Base-by-base conservation (phyloP, 306 rosid species). In the Heteromeles arbutifolia region DNA sequence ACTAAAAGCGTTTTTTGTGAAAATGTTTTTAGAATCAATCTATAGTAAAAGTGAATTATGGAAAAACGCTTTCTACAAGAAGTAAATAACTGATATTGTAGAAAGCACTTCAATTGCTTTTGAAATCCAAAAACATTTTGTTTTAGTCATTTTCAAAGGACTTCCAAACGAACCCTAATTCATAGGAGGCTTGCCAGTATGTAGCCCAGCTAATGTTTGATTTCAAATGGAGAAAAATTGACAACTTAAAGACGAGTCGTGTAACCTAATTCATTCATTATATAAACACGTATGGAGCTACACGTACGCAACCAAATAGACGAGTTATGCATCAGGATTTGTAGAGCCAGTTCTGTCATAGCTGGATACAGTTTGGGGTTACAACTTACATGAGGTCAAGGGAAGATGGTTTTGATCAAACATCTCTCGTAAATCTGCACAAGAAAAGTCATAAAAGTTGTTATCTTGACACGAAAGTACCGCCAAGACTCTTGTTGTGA, bases 101-200 rank as follows among this genome's bases (percentile, higher is more conserved):
- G 0, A 34, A 32, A 34, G 2, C 50, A 44, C 50, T 43, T 11
- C 48, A 43, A 44, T 34, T 34, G 39, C 39, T 4, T 44, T 44
- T 44, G 4, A 6, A 45, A 13, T 2, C 0, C 0, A 45, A 13
- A 45, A 13, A 45, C 0, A 13, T 3, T 45, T 45, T 4, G 0
- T 45, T 4, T 44, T 2, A 4, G 0, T 44, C 1, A 44, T 44
- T 44, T 44, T 1, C 0, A 44, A 44, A 44, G 0, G 4, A 4
- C 2, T 13, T 4, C 18, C 18, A 13, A 45, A 0, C 2, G 2
- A 45, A 15, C 14, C 6, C 14, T 13, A 32, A 31, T 22, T 31
- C n/a, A 70, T 31, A 14, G 26, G 17, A 54, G 28, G 63, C 21
- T 70, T 11, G 50, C 61, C 65, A 22, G 32, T 32, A 14, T 53